These are phyloP conservation scores for Haberlea rhodopensis DNA, from an alignment of 257 asterid genomes.

Conservation along the genomic window DNA sequence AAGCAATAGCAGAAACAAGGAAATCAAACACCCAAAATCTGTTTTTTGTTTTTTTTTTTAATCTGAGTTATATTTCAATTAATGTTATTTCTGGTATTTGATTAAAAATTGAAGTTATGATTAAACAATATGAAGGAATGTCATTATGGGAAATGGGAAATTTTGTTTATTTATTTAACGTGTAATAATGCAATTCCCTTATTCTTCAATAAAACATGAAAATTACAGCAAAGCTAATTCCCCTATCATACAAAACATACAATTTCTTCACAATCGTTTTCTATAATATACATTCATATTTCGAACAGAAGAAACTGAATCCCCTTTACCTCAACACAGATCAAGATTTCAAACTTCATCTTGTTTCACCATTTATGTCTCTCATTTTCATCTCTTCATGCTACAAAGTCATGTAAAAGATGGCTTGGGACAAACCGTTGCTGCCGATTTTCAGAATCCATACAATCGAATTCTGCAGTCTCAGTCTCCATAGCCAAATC, in stretches of 20 bases:
- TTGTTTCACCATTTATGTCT: not conserved
- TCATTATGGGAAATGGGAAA: no score
- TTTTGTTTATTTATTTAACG: no score
- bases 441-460: conserved; percentile 49
- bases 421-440: conserved; percentile 48
- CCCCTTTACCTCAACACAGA: not conserved
- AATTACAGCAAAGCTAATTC: conserved; percentile 30
- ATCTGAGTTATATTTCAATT: no score
- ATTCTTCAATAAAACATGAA: conserved; percentile 30
- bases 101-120: no score
- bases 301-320: conserved; percentile 15
- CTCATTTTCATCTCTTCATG: conserved; percentile 1
- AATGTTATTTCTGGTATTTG: no score
- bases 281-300: conserved; percentile 39
- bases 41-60: no score
- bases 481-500: conserved; percentile 45
- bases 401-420: conserved; percentile 49
- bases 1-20: no score
- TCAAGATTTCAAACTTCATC: not conserved
- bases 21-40: no score
- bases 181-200: conserved; percentile 23
- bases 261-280: conserved; percentile 35
- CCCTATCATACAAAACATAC: conserved; percentile 27
- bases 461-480: conserved; percentile 53
- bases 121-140: no score